Base-by-base conservation (phyloP, 2,329 filamentous ascomycete genomes). In the Neopestalotiopsis sp. region DNA sequence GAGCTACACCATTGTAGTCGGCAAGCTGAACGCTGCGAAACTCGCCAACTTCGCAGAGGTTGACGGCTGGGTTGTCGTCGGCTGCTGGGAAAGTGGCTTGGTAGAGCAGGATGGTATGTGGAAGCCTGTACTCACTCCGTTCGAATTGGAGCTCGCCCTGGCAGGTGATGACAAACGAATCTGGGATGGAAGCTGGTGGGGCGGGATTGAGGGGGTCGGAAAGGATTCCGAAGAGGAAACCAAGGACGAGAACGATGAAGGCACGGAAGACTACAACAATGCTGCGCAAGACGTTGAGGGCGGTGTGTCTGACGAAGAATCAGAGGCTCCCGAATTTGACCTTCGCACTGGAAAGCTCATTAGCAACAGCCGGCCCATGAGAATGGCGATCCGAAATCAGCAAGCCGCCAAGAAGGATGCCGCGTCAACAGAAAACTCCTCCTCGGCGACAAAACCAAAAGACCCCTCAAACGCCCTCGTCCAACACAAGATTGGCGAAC, bases 21-120 rank as follows among this genome's bases (percentile, higher is more conserved):
- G 96, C 69, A 98, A 98, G 79, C 86, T 99, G 32, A 99, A 98
- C 77, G 91, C 95, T 0, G 95, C 95, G 49, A 99, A 99, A 80
- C 86, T 99, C 28, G 96, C 96, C 63, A 99, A 99, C 80, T 99
- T 99, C 81, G 90, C 92, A 69, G 96, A 99, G 80, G 89, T 99
- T 4, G 95, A 94, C 58, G 95, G 94, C 17, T 99, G 96, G 96
- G 94, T 98, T 0, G 94, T 98, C 0, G 93, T 99, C 10, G 95
- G 96, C 2, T 99, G 96, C 81, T 99, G 96, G 96, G 96, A 99
- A 82, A 97, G 95, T 79, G 94, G 93, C 69, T 83, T 98, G 65
- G 89, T 99, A 4, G 95, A 98, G 74, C 94, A 94, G 72, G 92
- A 93, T 69, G 93, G 92, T 6, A 97, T 97, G 77, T 98, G 91